Evolutionary conservation across 2,329 filamentous ascomycete genomes (phyloP).

Genomic region (Triangularia setosa): DNA sequence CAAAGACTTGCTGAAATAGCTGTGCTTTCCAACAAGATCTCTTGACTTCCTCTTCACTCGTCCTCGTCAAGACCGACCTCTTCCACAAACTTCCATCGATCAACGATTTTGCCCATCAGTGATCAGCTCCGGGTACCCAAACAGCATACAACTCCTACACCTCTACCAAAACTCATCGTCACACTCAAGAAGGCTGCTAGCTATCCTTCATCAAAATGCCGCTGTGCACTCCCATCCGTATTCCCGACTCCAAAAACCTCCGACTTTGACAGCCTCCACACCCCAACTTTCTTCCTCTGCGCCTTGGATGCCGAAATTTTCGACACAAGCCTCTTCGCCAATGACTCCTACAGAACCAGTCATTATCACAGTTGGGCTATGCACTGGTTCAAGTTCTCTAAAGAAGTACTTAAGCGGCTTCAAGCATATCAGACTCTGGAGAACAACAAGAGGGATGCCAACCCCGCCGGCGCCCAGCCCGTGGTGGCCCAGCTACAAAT

Average conservation of each 20-base stretch:
- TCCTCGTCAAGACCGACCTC: background rate
- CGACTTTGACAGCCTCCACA: no score
- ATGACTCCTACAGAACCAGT: background rate
- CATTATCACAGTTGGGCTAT: background rate
- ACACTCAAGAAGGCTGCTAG: no score
- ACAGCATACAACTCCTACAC: no score
- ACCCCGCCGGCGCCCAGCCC: background rate
- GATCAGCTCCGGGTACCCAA: no score
- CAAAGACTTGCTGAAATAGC: background rate
- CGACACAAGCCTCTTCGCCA: background rate
- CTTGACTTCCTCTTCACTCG: background rate
- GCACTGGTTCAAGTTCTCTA: background rate
- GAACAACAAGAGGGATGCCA: background rate
- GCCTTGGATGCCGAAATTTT: no score
- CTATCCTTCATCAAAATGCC: no score
- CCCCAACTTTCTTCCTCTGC: no score
- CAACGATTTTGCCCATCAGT: no score
- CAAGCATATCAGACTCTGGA: background rate
- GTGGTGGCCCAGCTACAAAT: background rate
- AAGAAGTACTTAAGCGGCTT: background rate
- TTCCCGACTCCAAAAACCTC: no score
- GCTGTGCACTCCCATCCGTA: no score
- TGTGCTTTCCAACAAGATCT: background rate
- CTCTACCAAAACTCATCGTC: no score
- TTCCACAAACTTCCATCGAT: background rate